Evolutionary conservation across 2,329 filamentous ascomycete genomes (phyloP).

Genomic region (Fusarium marasasianum): DNA sequence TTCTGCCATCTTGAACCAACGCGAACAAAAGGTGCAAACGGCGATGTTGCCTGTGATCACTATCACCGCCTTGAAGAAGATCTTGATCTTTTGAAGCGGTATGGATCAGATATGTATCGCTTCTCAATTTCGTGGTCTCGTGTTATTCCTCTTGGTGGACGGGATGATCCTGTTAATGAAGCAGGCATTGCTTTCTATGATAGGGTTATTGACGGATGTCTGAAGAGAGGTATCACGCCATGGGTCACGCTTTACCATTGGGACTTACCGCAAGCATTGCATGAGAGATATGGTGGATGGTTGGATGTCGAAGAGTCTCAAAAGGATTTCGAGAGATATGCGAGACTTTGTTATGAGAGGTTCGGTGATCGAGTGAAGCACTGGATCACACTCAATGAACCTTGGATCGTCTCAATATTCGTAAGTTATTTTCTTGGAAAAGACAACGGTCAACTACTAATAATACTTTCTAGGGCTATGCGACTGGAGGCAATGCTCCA

Average conservation of each 20-base stretch:
- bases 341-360: slow-evolving; percentile 48
- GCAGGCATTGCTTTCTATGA: slow-evolving; percentile 68
- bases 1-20: slow-evolving; percentile 53
- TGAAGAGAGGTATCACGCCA: slow-evolving; percentile 65
- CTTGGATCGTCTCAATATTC: slow-evolving; percentile 51
- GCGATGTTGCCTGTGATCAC: slow-evolving; percentile 59
- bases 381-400: slow-evolving; percentile 55
- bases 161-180: slow-evolving; percentile 70
- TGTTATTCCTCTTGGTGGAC: slow-evolving; percentile 70
- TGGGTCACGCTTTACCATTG: slow-evolving; percentile 73
- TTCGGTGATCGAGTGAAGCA: slow-evolving; percentile 54
- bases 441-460: background rate
- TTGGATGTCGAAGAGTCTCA: slow-evolving; percentile 46
- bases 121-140: slow-evolving; percentile 75
- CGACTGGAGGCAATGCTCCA: slow-evolving; percentile 48
- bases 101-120: slow-evolving; percentile 68
- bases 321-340: slow-evolving; percentile 50
- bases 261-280: slow-evolving; percentile 57
- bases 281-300: slow-evolving; percentile 50
- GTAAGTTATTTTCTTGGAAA: background rate
- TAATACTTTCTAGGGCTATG: slow-evolving; percentile 38
- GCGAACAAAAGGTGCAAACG: slow-evolving; percentile 53
- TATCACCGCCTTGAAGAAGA: slow-evolving; percentile 60
- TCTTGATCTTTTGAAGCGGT: slow-evolving; percentile 66
- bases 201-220: slow-evolving; percentile 66